Percentiles rank a stretch among this genome's conserved stretches.
phyloP scores from a whole-genome alignment of 108 stramenopile genomes.

The Cylindrotheca closterium region DNA sequence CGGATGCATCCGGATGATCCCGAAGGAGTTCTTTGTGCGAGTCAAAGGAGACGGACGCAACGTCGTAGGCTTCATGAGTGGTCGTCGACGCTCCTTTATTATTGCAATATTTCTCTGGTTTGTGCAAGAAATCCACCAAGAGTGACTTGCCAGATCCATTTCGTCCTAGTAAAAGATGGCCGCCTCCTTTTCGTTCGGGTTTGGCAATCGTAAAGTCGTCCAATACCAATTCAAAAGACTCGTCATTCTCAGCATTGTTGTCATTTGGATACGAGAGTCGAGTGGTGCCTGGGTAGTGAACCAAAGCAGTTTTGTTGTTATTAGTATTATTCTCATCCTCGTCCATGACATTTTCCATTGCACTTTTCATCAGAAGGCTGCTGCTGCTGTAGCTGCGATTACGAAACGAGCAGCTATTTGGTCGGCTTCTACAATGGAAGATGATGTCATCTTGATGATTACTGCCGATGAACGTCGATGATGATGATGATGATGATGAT shows the following conservation, averaged over 20 bases:
- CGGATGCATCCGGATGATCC: constrained; percentile 7
- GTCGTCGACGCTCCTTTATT: background rate
- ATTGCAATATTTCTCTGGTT: background rate
- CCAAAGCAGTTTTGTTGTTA: too few species aligned
- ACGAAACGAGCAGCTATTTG: too few species aligned
- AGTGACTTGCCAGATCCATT: constrained; percentile 54
- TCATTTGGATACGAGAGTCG: background rate
- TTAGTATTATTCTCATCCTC: too few species aligned
- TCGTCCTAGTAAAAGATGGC: constrained; percentile 46
- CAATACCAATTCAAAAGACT: background rate
- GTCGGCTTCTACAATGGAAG: too few species aligned
- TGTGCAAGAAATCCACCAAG: constrained; percentile 15
- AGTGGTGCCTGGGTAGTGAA: background rate
- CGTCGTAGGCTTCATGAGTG: background rate
- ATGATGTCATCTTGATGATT: too few species aligned
- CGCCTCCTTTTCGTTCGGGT: constrained; percentile 23
- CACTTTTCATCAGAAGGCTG: too few species aligned
- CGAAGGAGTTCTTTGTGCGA: constrained; percentile 58
- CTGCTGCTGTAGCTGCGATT: too few species aligned
- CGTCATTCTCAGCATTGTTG: background rate
- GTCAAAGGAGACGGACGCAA: constrained; percentile 70
- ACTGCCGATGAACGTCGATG: too few species aligned
- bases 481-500: too few species aligned
- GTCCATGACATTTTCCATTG: too few species aligned
- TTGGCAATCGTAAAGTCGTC: constrained; percentile 5